Evolutionary conservation across 177 flowering plant genomes (phyloP), one percentile per base, ranked within the genome.

Genomic region (Telopea speciosissima): DNA sequence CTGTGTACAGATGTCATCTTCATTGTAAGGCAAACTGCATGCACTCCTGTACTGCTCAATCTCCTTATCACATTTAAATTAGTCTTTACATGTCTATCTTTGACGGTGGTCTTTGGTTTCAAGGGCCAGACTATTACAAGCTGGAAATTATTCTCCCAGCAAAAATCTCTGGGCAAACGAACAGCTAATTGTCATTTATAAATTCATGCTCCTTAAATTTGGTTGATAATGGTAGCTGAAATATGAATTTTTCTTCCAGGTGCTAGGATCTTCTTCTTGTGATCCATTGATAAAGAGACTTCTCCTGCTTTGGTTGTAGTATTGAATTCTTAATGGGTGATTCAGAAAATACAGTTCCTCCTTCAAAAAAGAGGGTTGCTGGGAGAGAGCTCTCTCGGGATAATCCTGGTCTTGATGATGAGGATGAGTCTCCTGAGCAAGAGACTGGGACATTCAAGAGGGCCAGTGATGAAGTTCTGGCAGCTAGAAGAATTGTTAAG

Each of bases 341-440:
- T 72, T 75, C 90, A 7, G 92, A 90, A 69, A 78, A 79, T 75
- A 80, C 71, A 31, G 72, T 84, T 68, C 90, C 85, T 73, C 80
- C 93, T 77, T 88, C 97, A 60, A 95, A 91, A 83, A 95, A 95
- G 83, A 90, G 99, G 75, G 88, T 84, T 70, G 99, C 99, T 10
- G 92, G 87, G 56, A 87, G 90, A 73, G 88, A 95, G 72, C 78
- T 95, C 40, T 80, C 97, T 45, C 81, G 86, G 67, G 98, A 95
- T 62, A 87, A 89, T 71, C 94, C 91, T 62, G 93, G 84, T 68
- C 90, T 85, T 74, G 99, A 92, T 77, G 98, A 92, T 68, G 91
- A 92, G 16, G 90, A 87, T 68, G 91, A 86, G 72, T 67, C 79
- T 70, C 66, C 81, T 59, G 97, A 88, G 67, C 87, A 61, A 72